Evolutionary conservation across 2,329 filamentous ascomycete species (phyloP), one percentile per base, ranked within the genome.

Genomic region (Thelonectria olida): DNA sequence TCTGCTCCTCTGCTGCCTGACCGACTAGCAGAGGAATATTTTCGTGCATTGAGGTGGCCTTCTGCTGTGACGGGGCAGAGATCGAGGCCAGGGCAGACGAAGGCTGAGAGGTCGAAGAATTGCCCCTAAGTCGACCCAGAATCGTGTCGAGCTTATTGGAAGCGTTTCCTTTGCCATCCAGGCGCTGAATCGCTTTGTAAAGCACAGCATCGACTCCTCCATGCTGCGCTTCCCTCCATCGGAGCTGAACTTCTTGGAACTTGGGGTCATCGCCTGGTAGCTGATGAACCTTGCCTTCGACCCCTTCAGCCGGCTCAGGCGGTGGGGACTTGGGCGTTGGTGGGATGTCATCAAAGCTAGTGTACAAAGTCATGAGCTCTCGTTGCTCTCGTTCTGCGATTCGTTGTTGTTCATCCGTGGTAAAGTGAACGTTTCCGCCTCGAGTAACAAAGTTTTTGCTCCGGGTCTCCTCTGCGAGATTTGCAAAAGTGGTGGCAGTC

Each of bases 341-440:
- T 2, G 86, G 86, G 48, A 88, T 87, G 62, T 88, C 85, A 4
- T 80, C 77, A 1, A 76, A 69, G 48, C 83, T 81, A 2, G 82
- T 81, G 67, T 89, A 89, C 44, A 88, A 78, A n/a, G 79, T 84
- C 83, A 90, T 87, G 31, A 90, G 79, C 67, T 88, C 86, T 10
- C 80, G 80, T 47, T 82, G 82, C 69, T 89, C 87, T 23, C 87
- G 84, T 47, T 85, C 81, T 7, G 80, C 79, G 72, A 88, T 88
- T 22, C 77, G 73, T 61, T 82, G 80, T 65, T 87, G 84, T 72
- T 89, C 84, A 0, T 82, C 78, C 0, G 87, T 89, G 17, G 79
- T 75, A 31, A 89, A 82, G 0, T 75, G 70, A 23, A 82, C 75
- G 5, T 76, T 71, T 23, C 88, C 88, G 13, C 85, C 86, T 44